Base-by-base conservation (phyloP, 129 eudicot genomes). In the Flaveria robusta region DNA sequence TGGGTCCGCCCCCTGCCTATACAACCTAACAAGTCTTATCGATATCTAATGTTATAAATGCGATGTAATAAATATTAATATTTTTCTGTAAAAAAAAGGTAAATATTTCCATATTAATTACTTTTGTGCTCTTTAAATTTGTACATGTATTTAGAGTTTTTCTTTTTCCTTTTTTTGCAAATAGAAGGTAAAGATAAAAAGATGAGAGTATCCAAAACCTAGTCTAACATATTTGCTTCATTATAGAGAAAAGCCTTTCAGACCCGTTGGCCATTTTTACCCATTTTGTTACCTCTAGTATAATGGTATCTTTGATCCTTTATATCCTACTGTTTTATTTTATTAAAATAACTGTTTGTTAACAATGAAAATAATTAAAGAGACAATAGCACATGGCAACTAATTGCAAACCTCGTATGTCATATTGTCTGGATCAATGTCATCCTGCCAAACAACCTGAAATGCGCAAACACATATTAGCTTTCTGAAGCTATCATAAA, bases 361-460 rank as follows among this genome's bases (percentile, higher is more conserved):
- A 49, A 0, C 11, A 39, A 43, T 11, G 29, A n/a, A 47, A 14
- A 43, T 18, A 47, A 47, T 47, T 2, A 47, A 12, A 75, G 11
- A 2, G 29, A 14, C 37, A 77, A 10, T 47, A 68, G 10, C 43
- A 13, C n/a, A 52, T 14, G 23, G 16, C 54, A 78, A 46, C 46
- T 43, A 34, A 54, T 34, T 63, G 34, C 79, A 68, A 80, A 92
- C 97, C 97, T 92, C 97, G 49, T 92, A 92, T 41, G 96, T 92
- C 97, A 92, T 92, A 85, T 73, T 92, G 79, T 92, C 97, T 31
- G 88, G 97, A 84, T 92, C 96, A 9, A 92, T 75, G 80, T 87
- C 81, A 74, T 89, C 97, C 77, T 87, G 84, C 97, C 87, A 92
- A 37, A 80, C 68, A 52, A 69, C 92, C 94, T 91, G 81, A 76